Conservation (phyloP, 129 eudicot genomes). For the Flaveria ramosissima region DNA sequence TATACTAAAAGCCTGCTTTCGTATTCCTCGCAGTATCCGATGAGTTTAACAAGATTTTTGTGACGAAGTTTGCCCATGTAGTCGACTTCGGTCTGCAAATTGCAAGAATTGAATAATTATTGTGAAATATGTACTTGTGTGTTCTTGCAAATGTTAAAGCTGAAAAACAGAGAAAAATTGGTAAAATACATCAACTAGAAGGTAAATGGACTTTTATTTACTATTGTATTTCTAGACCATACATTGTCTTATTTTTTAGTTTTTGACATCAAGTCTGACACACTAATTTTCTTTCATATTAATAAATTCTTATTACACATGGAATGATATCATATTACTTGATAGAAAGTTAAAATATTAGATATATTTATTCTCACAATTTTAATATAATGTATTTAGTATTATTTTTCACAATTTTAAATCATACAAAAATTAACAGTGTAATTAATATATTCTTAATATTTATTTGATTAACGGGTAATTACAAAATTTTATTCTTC, state of each 20-base stretch:
- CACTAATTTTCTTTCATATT: too few species aligned
- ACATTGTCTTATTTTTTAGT: too few species aligned
- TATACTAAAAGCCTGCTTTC: conserved; percentile 62
- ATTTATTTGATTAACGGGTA: too few species aligned
- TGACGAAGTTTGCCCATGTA: conserved; percentile 68
- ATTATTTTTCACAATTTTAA: too few species aligned
- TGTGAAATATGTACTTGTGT: background rate
- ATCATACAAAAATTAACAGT: too few species aligned
- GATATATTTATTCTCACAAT: too few species aligned
- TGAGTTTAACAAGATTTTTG: conserved; percentile 64
- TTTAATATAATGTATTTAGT: too few species aligned
- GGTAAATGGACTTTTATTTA: background rate
- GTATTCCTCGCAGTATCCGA: conserved; percentile 66
- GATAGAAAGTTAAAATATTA: too few species aligned
- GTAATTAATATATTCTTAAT: too few species aligned
- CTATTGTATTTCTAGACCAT: background rate
- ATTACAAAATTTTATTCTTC: too few species aligned
- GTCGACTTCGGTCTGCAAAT: conserved; percentile 67
- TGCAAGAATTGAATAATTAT: background rate
- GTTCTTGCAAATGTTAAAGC: background rate
- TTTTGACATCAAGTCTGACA: too few species aligned
- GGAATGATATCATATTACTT: background rate
- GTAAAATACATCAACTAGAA: background rate
- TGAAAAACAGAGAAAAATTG: background rate
- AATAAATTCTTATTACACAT: background rate